These are phyloP conservation scores for Myxozyma geophila DNA, from an alignment of 805 yeast genomes.

Conservation along the genomic window DNA sequence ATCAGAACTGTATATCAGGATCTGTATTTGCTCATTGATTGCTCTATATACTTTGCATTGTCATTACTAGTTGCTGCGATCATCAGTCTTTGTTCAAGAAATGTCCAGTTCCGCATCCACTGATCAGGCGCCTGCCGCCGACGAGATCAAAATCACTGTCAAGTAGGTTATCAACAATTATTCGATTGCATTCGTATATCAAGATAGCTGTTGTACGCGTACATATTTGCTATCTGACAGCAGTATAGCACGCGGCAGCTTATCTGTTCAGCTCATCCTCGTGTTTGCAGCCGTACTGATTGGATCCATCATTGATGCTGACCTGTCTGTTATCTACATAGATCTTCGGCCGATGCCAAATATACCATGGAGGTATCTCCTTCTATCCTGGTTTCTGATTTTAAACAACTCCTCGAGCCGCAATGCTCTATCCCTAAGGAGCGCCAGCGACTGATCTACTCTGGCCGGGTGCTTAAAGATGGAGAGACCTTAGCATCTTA, in stretches of 20 bases:
- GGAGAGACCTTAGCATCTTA: constrained; percentile 72
- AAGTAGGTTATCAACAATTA: constrained; percentile 22
- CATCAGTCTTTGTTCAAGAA: background rate
- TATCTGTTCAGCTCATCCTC: background rate
- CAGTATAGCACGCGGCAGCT: too few relatives aligned
- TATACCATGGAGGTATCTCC: constrained; percentile 65
- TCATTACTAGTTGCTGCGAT: background rate
- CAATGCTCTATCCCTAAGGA: constrained; percentile 69
- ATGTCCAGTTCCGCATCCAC: constrained; percentile 14
- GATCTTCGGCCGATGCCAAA: constrained; percentile 60
- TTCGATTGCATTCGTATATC: too few relatives aligned
- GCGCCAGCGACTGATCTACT: constrained; percentile 87
- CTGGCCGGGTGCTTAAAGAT: constrained; percentile 92
- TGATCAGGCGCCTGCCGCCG: constrained; percentile 18
- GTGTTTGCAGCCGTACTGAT: background rate
- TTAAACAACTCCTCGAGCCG: constrained; percentile 67
- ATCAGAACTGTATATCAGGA: background rate
- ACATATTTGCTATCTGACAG: too few relatives aligned
- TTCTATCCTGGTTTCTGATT: constrained; percentile 62
- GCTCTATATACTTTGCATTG: background rate
- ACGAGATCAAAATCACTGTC: constrained; percentile 32
- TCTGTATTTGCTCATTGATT: background rate
- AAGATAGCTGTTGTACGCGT: too few relatives aligned
- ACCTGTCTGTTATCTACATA: constrained; percentile 3
- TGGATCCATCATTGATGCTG: background rate